A percentile compares a stretch with the other conserved stretches of the same genome.
Conservation (phyloP, 495 filamentous ascomycete species). For the Viridothelium virens region DNA sequence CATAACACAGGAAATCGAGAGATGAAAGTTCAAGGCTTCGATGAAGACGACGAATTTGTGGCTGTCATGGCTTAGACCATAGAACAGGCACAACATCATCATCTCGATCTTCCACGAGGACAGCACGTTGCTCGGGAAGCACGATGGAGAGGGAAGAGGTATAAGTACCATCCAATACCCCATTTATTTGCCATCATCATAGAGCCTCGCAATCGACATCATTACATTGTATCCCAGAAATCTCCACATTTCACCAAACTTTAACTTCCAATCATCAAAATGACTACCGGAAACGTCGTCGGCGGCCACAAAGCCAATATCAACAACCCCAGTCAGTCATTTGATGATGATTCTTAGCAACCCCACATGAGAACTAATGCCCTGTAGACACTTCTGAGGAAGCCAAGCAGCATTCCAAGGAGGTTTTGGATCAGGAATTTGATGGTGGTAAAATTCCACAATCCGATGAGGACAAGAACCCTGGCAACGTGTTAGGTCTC, state of each 20-base stretch:
- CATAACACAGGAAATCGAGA: background rate
- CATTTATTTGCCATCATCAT: background rate
- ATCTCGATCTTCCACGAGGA: background rate
- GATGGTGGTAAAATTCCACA: slow-evolving; percentile 30
- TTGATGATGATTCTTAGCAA: background rate
- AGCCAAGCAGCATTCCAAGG: slow-evolving; percentile 39
- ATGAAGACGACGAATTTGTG: background rate
- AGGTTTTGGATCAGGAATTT: slow-evolving; percentile 40
- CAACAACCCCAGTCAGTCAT: slow-evolving; percentile 39
- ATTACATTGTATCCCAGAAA: background rate
- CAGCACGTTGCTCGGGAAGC: background rate
- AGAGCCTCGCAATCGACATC: background rate
- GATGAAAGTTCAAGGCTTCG: background rate
- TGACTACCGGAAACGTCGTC: slow-evolving; percentile 35
- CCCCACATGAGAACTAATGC: slow-evolving; percentile 1
- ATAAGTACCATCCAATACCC: background rate
- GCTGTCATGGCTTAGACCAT: background rate
- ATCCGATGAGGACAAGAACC: slow-evolving; percentile 35
- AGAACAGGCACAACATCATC: background rate
- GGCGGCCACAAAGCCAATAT: slow-evolving; percentile 46
- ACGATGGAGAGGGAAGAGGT: background rate
- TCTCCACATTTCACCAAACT: background rate
- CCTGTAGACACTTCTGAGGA: slow-evolving; percentile 38
- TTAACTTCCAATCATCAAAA: background rate
- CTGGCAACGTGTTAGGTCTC: slow-evolving; percentile 37